These are phyloP conservation scores for Saccharomycopsis sp. DNA, from an alignment of 805 yeast genomes.

Conservation along the genomic window DNA sequence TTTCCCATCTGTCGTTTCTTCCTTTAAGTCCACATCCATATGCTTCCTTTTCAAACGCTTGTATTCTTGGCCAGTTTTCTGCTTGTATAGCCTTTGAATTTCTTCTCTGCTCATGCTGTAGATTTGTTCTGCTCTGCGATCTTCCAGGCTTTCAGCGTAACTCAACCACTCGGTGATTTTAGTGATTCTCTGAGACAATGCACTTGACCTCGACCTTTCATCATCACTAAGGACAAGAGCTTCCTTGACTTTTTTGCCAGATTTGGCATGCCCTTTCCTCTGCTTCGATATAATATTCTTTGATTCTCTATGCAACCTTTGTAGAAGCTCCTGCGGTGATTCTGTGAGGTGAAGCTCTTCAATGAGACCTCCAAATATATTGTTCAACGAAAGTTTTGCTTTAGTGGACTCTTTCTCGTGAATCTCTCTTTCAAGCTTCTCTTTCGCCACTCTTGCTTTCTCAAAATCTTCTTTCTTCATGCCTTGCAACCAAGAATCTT, in stretches of 20 bases:
- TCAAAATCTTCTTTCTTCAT: slow-evolving; percentile 30
- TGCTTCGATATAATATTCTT: slow-evolving; percentile 11
- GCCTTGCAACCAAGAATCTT: slow-evolving; percentile 34
- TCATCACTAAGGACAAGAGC: no score
- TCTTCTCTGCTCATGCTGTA: slow-evolving; percentile 51
- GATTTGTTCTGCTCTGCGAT: no score
- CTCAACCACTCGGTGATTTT: slow-evolving; percentile 22
- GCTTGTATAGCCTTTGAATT: slow-evolving; percentile 36
- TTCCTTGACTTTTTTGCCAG: slow-evolving; percentile 27
- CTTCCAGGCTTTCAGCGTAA: no score
- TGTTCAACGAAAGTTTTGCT: slow-evolving; percentile 14
- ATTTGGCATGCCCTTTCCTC: slow-evolving; percentile 12
- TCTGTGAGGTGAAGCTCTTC: slow-evolving; percentile 47
- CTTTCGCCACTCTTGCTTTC: slow-evolving; percentile 31
- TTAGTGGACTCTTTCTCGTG: slow-evolving; percentile 13
- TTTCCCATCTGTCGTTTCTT: slow-evolving; percentile 24
- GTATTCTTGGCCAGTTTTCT: slow-evolving; percentile 35
- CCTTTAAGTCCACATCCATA: slow-evolving; percentile 13
- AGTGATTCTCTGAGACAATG: no score
- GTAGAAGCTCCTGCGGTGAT: slow-evolving; percentile 48
- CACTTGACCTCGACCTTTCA: no score
- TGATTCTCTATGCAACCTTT: slow-evolving; percentile 24
- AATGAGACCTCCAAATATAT: slow-evolving; percentile 31
- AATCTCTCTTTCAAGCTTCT: slow-evolving; percentile 26
- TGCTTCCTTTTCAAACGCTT: slow-evolving; percentile 20